Evolutionary conservation across 768 basidiomycete species (phyloP).

Genomic region (Tulasnella sp.): DNA sequence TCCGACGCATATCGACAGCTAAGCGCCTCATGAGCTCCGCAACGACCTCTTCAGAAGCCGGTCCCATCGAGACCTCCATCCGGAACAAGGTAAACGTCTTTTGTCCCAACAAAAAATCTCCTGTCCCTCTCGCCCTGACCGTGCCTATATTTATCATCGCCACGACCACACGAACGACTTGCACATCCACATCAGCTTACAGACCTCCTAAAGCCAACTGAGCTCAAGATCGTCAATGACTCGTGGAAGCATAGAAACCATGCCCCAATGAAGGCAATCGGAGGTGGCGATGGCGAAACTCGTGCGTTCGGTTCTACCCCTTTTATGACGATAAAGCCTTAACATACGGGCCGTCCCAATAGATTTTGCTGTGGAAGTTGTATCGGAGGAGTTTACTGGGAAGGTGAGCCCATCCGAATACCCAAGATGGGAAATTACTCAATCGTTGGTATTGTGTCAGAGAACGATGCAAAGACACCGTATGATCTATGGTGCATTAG

Average conservation of each 20-base stretch:
- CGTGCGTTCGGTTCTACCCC: slow-evolving; percentile 41
- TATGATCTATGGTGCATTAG: slow-evolving; percentile 59
- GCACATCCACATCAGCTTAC: slow-evolving; percentile 33
- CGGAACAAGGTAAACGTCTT: slow-evolving; percentile 24
- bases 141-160: neutral
- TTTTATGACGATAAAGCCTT: neutral
- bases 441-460: slow-evolving; percentile 27
- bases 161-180: neutral
- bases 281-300: slow-evolving; percentile 61
- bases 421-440: neutral
- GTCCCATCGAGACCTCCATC: slow-evolving; percentile 50
- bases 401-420: slow-evolving; percentile 38
- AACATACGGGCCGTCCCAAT: neutral
- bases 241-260: slow-evolving; percentile 82
- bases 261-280: slow-evolving; percentile 61
- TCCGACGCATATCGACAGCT: neutral
- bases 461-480: slow-evolving; percentile 71
- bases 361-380: slow-evolving; percentile 71
- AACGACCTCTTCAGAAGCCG: slow-evolving; percentile 18
- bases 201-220: slow-evolving; percentile 45
- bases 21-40: slow-evolving; percentile 2
- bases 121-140: neutral
- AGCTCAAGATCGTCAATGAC: slow-evolving; percentile 63
- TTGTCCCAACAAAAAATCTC: neutral
- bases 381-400: slow-evolving; percentile 60